Percentiles rank a stretch among this genome's conserved stretches.
These are phyloP conservation scores for Sordariomycetes sp. DNA, from an alignment of 2,329 filamentous ascomycete genomes.

Conservation along the genomic window DNA sequence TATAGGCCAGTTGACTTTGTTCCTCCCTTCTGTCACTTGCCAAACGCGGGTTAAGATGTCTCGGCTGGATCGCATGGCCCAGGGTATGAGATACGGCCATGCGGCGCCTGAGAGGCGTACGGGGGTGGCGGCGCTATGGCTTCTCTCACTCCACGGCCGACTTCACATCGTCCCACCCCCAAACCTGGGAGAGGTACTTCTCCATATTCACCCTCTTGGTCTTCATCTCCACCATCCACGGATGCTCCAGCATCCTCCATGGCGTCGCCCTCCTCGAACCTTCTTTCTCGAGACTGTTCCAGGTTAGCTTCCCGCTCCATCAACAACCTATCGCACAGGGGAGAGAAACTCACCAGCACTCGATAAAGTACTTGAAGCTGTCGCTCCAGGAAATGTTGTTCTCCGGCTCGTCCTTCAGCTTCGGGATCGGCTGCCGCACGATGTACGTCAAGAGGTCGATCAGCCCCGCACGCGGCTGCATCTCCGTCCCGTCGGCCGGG, in stretches of 20 bases:
- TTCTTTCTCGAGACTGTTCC: constrained; percentile 79
- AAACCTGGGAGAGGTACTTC: constrained; percentile 86
- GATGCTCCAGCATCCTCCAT: constrained; percentile 98
- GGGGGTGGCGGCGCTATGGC: too few species aligned
- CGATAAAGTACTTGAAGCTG: constrained; percentile 98
- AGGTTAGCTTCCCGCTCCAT: constrained; percentile 7
- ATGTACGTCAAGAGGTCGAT: constrained; percentile 97
- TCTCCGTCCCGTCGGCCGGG: constrained; percentile 90
- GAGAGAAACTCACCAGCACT: constrained; percentile 73
- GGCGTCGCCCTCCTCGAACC: constrained; percentile 77
- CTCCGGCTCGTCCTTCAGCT: constrained; percentile 87
- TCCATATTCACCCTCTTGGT: constrained; percentile 96
- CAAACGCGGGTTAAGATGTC: too few species aligned
- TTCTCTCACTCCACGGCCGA: background rate
- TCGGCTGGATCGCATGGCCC: too few species aligned
- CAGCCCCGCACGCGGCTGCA: constrained; percentile 83
- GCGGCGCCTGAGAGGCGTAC: too few species aligned
- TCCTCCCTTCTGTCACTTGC: too few species aligned
- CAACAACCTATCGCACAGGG: background rate
- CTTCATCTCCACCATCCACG: constrained; percentile 97
- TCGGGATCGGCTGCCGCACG: constrained; percentile 88
- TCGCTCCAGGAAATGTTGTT: constrained; percentile 90
- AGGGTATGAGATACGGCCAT: too few species aligned
- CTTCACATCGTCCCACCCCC: constrained; percentile 75
- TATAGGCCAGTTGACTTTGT: too few species aligned